Evolutionary conservation across 208 protist genomes (phyloP).

Genomic region (Strigomonas culicis): DNA sequence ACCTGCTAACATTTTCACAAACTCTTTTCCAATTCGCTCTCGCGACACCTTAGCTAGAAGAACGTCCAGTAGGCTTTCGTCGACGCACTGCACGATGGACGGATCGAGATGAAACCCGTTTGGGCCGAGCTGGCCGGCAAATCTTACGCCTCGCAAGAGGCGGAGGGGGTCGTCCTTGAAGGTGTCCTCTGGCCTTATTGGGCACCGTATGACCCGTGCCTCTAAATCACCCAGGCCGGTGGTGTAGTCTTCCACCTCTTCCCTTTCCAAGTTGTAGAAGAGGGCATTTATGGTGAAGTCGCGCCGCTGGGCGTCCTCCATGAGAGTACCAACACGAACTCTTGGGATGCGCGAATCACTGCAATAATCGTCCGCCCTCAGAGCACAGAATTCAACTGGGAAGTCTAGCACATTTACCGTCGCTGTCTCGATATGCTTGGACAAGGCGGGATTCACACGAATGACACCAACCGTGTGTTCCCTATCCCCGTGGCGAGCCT

Average conservation of each 20-base stretch:
- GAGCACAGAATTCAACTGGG: constrained; percentile 96
- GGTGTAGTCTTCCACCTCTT: constrained; percentile 94
- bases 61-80: constrained; percentile 41
- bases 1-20: constrained; percentile 74
- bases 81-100: constrained; percentile 43
- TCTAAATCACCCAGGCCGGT: constrained; percentile 89
- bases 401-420: constrained; percentile 88
- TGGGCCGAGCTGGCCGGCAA: constrained; percentile 84
- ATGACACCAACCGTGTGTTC: constrained; percentile 91
- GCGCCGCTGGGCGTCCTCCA: constrained; percentile 94
- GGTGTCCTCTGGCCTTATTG: constrained; percentile 74
- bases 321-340: constrained; percentile 66
- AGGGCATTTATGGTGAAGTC: constrained; percentile 99
- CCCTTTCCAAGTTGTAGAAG: constrained; percentile 98
- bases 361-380: constrained; percentile 94
- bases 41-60: constrained; percentile 79
- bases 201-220: constrained; percentile 84
- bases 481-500: constrained; percentile 35
- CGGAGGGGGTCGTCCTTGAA: constrained; percentile 94
- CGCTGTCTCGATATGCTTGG: constrained; percentile 98
- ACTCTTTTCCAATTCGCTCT: constrained; percentile 83
- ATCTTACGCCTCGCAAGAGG: constrained; percentile 91
- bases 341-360: constrained; percentile 89
- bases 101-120: constrained; percentile 82
- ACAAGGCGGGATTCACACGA: constrained; percentile 94